Percentiles rank a stretch among this genome's conserved stretches.
phyloP scores from a whole-genome alignment of 257 asterid species.

The Fraxinus quadrangulata region DNA sequence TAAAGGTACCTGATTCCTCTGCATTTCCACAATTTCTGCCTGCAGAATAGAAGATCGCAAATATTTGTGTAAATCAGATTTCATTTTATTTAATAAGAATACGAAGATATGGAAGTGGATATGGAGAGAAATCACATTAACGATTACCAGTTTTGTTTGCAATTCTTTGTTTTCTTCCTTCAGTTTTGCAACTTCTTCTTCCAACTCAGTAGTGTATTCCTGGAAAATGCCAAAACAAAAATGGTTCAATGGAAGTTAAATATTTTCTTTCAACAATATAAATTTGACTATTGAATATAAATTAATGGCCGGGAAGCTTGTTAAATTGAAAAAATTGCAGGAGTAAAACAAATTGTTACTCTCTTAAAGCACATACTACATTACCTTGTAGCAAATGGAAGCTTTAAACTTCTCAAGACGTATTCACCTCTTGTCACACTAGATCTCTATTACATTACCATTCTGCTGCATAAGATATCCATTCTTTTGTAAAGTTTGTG shows the following conservation, averaged over 20 bases:
- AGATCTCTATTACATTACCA: constrained; percentile 13
- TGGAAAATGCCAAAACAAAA: constrained; percentile 21
- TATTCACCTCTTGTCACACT: constrained; percentile 15
- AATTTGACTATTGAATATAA: neutral
- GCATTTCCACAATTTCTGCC: constrained; percentile 44
- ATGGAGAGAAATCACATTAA: neutral
- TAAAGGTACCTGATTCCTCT: constrained; percentile 43
- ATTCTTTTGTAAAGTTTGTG: neutral
- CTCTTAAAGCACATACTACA: constrained; percentile 24
- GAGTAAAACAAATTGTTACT: neutral
- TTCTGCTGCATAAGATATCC: constrained; percentile 17
- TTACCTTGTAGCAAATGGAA: neutral
- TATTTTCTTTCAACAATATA: neutral
- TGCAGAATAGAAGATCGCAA: constrained; percentile 24
- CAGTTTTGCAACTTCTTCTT: constrained; percentile 84
- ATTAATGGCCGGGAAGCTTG: neutral
- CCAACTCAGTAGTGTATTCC: constrained; percentile 92
- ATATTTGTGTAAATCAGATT: neutral
- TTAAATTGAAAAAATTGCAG: constrained; percentile 1
- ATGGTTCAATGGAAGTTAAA: neutral
- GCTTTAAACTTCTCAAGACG: constrained; percentile 16
- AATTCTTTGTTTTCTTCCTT: constrained; percentile 81
- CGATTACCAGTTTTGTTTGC: constrained; percentile 64
- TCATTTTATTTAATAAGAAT: neutral
- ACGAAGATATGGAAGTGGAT: neutral